These are phyloP conservation scores for Wickerhamiella bombiphila DNA, from an alignment of 805 yeast species.

Conservation along the genomic window DNA sequence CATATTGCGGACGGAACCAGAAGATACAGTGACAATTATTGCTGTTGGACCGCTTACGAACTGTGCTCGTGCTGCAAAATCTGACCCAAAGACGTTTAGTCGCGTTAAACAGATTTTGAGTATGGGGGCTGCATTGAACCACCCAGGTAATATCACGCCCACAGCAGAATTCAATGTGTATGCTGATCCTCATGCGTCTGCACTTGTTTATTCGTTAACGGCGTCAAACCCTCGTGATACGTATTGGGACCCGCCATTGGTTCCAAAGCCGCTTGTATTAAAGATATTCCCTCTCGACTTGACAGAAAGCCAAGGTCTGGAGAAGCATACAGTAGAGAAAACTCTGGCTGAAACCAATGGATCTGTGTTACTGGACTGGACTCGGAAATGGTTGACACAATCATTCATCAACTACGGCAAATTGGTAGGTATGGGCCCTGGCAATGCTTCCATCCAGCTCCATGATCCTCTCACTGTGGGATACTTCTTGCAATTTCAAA, in stretches of 20 bases:
- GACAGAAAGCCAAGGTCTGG: conserved; percentile 23
- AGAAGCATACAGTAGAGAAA: conserved; percentile 13
- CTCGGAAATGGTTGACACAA: conserved; percentile 21
- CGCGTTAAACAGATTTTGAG: conserved; percentile 24
- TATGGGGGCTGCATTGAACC: conserved; percentile 28
- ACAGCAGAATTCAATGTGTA: conserved; percentile 29
- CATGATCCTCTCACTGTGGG: conserved; percentile 30
- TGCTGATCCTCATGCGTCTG: conserved; percentile 30
- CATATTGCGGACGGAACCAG: conserved; percentile 23
- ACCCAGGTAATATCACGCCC: conserved; percentile 29
- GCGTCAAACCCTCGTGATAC: conserved; percentile 19
- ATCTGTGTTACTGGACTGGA: conserved; percentile 26
- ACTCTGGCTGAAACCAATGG: conserved; percentile 11
- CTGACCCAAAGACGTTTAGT: conserved; percentile 25
- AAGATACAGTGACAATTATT: conserved; percentile 25
- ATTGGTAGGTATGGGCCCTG: conserved; percentile 16
- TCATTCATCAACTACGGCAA: conserved; percentile 15
- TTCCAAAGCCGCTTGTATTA: conserved; percentile 21
- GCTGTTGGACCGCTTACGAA: conserved; percentile 30
- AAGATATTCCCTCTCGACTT: conserved; percentile 27
- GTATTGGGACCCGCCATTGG: conserved; percentile 22
- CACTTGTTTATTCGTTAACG: conserved; percentile 25
- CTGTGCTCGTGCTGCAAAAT: conserved; percentile 27
- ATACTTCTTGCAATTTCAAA: conserved; percentile 18
- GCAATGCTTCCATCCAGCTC: conserved; percentile 16